Conservation (phyloP, 2,329 filamentous ascomycete species). For the Alternaria gaisen region DNA sequence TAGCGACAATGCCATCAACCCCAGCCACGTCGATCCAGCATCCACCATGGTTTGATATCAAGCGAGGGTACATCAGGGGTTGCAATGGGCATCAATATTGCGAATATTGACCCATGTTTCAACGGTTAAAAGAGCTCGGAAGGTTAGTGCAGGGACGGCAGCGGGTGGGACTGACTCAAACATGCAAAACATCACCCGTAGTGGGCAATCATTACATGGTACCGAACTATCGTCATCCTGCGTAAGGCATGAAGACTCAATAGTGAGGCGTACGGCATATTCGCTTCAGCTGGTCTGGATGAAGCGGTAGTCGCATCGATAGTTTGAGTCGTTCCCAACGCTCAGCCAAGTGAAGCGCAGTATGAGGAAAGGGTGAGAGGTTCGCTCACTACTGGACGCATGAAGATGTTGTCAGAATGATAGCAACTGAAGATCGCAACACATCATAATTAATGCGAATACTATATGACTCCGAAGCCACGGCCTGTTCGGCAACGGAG, state of each 20-base stretch:
- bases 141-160: constrained; percentile 4
- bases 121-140: constrained; percentile 14
- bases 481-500: constrained; percentile 2
- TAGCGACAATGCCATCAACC: constrained; percentile 7
- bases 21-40: constrained; percentile 20
- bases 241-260: constrained; percentile 13
- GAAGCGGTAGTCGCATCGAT: constrained; percentile 7
- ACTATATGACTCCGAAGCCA: constrained; percentile 6
- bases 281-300: constrained; percentile 6
- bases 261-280: constrained; percentile 16
- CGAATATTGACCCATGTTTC: constrained; percentile 12
- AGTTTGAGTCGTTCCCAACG: constrained; percentile 1
- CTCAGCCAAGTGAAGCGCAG: not conserved
- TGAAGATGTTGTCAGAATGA: constrained; percentile 4
- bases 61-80: constrained; percentile 13
- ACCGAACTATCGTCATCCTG: constrained; percentile 10
- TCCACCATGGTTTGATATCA: constrained; percentile 20
- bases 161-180: constrained; percentile 21
- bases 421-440: not conserved
- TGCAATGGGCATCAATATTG: constrained; percentile 15
- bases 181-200: constrained; percentile 32
- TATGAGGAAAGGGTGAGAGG: not conserved
- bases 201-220: constrained; percentile 19
- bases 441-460: constrained; percentile 2
- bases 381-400: constrained; percentile 11